Base-by-base conservation (phyloP, 345 rosid species). In the Acer yangbiense region DNA sequence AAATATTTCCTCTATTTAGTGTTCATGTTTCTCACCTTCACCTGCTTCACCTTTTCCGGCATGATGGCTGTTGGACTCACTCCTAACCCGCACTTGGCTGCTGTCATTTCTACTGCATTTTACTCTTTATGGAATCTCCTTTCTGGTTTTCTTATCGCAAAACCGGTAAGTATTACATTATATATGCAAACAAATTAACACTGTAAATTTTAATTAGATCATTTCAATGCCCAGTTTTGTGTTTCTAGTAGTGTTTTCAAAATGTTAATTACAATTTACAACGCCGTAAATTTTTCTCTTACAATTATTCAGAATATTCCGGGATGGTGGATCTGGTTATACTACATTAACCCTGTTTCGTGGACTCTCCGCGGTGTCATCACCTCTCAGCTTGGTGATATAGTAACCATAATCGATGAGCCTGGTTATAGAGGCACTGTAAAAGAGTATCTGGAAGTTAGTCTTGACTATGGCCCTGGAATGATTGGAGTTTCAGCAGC, bases 321-420 rank as follows among this genome's bases (percentile, higher is more conserved):
- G 0, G 69, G 85, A 48, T 92, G 98, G 98, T 94, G 96, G 96
- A 91, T 93, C 74, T 94, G 98, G 98, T 94, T 92, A 72, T 94
- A 94, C 72, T 92, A 96, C 96, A 87, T 83, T 23, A 81, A 88
- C 9, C 98, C 98, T 0, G 92, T 92, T 68, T 85, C 97, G 7
- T 94, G 98, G 98, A 94, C 96, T 62, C 43, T 92, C 32, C 85
- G 91, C 9, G 97, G 98, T 3, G 85, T 92, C 17, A 82, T 94
- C 43, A 84, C 97, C n/a, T 85, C 90, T 65, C 97, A 94, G 78
- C 85, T 90, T 50, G 98, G 98, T 32, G 91, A 94, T 80, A 76
- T 39, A 3, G 77, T 79, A 3, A 0, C 77, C 23, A 6, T 5
- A 1, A 73, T 94, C 12, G 76, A 71, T 2, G 63, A 92, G 17